Percentiles rank a stretch among this genome's conserved stretches.
These are phyloP conservation scores for Fusarium mundagurra DNA, from an alignment of 2,329 filamentous ascomycete genomes.

Conservation along the genomic window DNA sequence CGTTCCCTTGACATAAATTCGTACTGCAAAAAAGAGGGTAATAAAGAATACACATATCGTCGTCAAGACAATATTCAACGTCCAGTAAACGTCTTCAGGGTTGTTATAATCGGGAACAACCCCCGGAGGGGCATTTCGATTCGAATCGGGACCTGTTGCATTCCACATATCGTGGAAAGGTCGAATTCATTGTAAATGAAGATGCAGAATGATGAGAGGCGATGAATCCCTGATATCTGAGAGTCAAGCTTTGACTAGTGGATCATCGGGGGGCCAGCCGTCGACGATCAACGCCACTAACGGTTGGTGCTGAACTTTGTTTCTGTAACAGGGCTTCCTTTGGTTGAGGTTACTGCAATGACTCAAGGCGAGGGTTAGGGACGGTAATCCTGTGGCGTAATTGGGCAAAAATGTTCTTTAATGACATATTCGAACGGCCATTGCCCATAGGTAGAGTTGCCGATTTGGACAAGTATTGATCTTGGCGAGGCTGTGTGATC, in stretches of 20 bases:
- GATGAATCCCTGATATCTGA: background rate
- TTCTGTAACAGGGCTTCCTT: background rate
- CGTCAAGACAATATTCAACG: constrained; percentile 25
- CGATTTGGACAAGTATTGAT: constrained; percentile 33
- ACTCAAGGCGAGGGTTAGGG: constrained; percentile 1
- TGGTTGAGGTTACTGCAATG: background rate
- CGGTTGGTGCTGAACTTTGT: constrained; percentile 14
- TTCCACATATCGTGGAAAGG: constrained; percentile 34
- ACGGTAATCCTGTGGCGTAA: constrained; percentile 6
- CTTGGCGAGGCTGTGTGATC: constrained; percentile 30
- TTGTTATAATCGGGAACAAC: constrained; percentile 26
- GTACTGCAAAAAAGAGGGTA: constrained; percentile 16
- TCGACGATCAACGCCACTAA: constrained; percentile 19
- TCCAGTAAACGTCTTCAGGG: constrained; percentile 35
- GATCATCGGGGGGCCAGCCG: background rate
- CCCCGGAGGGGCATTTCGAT: constrained; percentile 34
- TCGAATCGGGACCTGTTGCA: constrained; percentile 38
- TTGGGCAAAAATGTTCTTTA: background rate
- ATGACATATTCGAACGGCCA: background rate
- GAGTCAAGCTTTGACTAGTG: background rate
- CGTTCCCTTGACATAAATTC: constrained; percentile 28
- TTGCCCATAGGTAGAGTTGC: background rate
- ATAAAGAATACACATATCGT: constrained; percentile 21
- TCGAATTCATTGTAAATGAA: background rate
- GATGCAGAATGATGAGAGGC: background rate